A percentile compares a stretch with the other conserved stretches of the same genome.
Conservation (phyloP, 2,329 filamentous ascomycete species). For the Diaporthe sp. region DNA sequence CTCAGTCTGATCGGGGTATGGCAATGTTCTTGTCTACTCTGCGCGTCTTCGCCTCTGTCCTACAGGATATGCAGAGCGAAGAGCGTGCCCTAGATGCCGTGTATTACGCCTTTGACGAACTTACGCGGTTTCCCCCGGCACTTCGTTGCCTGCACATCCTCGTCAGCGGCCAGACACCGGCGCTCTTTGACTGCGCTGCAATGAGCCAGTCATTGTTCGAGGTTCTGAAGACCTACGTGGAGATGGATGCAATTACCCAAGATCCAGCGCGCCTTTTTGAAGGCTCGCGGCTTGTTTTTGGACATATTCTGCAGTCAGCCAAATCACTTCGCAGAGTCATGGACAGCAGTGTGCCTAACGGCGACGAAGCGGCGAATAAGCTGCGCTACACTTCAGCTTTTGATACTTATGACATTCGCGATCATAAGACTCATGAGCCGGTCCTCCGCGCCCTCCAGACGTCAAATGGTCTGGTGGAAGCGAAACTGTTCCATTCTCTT, state of each 20-base stretch:
- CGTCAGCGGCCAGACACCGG: conserved; percentile 12
- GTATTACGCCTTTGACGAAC: conserved; percentile 8
- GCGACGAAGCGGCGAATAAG: not conserved
- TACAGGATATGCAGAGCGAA: conserved; percentile 7
- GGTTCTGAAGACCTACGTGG: not conserved
- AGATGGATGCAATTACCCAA: not conserved
- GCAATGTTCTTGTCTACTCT: conserved; percentile 31
- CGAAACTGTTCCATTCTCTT: not conserved
- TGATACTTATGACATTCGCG: not conserved
- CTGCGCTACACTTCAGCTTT: conserved; percentile 12
- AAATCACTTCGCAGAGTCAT: not conserved
- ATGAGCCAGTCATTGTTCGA: conserved; percentile 8
- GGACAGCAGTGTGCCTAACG: not conserved
- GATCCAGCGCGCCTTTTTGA: conserved; percentile 12
- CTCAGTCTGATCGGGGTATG: conserved; percentile 24
- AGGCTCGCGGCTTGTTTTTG: conserved; percentile 19
- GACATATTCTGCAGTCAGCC: conserved; percentile 20
- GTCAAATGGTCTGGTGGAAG: conserved; percentile 8
- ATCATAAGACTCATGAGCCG: conserved; percentile 20
- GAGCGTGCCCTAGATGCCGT: not conserved
- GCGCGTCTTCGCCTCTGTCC: conserved; percentile 10
- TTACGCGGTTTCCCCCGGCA: conserved; percentile 15
- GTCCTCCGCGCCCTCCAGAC: not conserved
- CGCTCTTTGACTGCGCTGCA: conserved; percentile 6
- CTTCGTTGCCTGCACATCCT: conserved; percentile 25